Base-by-base conservation (phyloP, 495 filamentous ascomycete species). In the Penicillium lividum region DNA sequence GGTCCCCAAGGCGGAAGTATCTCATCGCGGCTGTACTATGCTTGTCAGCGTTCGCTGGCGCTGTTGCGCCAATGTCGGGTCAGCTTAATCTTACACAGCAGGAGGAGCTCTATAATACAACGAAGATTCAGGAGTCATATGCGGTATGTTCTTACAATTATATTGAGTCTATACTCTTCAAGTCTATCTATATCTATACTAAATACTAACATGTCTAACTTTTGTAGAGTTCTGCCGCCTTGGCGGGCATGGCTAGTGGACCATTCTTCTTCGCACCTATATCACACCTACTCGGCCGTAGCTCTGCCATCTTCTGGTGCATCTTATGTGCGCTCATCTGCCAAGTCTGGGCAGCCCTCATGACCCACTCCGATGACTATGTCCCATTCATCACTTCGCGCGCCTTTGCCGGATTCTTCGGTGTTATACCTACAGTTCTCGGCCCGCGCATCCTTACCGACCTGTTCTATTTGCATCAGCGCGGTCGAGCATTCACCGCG, bases 391-490 rank as follows among this genome's bases (percentile, higher is more conserved):
- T 75, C 43, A 68, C 80, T 4, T 81, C 79, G 0, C 72, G 79
- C 22, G 63, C 76, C 13, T 69, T 80, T 50, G 54, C 65, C 15
- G 77, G 77, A 28, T 64, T 75, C 54, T 78, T 75, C 56, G 78
- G 67, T 18, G 70, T 63, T 3, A 66, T 79, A 9, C 72, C 73
- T 1, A 67, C 68, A 16, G 67, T 76, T 7, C 60, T 82, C 22
- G 79, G 76, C 5, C 66, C 67, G 15, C 67, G 75, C 18, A 61
- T 73, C 5, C 68, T 80, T 40, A 73, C 75, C 22, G 73, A 82
- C 45, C 33, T 80, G 25, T 79, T 78, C 61, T 80, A 76, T 56
- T 60, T 80, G 48, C 77, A 82, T 34, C 71, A 82, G 65, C 71
- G 71, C 25, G 75, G 75, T 7, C 65, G 65, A 22, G 78, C 80